phyloP scores from a whole-genome alignment of 1,139 yeast genomes.

The Yamadazyma buinensis region DNA sequence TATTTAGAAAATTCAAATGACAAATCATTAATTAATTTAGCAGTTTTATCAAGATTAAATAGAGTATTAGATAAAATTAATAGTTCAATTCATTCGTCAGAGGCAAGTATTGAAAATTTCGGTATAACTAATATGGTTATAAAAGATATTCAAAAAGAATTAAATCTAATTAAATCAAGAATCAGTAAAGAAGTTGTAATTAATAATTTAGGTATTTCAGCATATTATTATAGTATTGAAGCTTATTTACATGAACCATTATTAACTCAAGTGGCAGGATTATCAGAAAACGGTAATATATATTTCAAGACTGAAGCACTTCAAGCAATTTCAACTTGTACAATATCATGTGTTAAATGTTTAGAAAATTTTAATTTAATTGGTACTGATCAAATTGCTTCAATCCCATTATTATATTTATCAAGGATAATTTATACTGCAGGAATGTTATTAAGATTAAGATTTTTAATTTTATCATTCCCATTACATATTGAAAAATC shows the following conservation, averaged over 20 bases:
- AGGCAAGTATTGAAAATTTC: conserved; percentile 21
- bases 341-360: conserved; percentile 52
- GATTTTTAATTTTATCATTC: conserved; percentile 53
- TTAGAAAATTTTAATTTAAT: conserved; percentile 47
- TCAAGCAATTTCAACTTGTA: conserved; percentile 46
- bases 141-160: conserved; percentile 38
- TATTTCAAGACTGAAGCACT: conserved; percentile 25
- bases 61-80: conserved; percentile 63
- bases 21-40: conserved; percentile 36
- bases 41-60: conserved; percentile 57
- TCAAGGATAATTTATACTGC: conserved; percentile 67
- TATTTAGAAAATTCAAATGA: conserved; percentile 37
- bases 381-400: conserved; percentile 42
- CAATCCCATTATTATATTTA: conserved; percentile 59
- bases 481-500: conserved; percentile 49
- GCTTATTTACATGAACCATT: conserved; percentile 70
- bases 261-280: conserved; percentile 27
- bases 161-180: conserved; percentile 32
- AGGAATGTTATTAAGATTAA: conserved; percentile 58
- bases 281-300: conserved; percentile 15
- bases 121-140: conserved; percentile 30
- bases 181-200: conserved; percentile 35
- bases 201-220: conserved; percentile 26
- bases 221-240: conserved; percentile 63
- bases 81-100: conserved; percentile 41